Conservation (phyloP, 2,329 filamentous ascomycete genomes). For the Beauveria scarabaeidicola region DNA sequence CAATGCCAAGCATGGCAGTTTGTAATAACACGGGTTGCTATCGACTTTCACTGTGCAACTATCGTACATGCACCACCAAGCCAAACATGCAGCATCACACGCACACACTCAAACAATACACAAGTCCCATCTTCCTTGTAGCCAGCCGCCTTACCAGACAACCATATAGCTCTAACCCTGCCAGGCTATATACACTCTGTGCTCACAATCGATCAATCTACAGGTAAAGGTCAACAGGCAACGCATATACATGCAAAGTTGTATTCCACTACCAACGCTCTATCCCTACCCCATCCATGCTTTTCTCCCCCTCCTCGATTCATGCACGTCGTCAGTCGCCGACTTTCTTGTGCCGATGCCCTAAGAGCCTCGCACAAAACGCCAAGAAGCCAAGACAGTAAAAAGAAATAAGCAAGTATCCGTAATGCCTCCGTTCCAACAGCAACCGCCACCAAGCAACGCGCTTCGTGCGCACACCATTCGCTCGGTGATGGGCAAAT, state of each 20-base stretch:
- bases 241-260: neutral
- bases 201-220: too few relatives aligned
- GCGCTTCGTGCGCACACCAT: neutral
- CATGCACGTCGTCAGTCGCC: neutral
- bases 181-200: too few relatives aligned
- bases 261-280: slow-evolving; percentile 3
- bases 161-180: too few relatives aligned
- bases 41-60: too few relatives aligned
- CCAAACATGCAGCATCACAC: too few relatives aligned
- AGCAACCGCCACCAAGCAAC: neutral
- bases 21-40: too few relatives aligned
- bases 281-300: slow-evolving; percentile 8
- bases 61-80: too few relatives aligned
- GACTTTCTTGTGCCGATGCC: slow-evolving; percentile 1
- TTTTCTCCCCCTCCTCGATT: slow-evolving; percentile 1
- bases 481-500: neutral
- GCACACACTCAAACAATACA: too few relatives aligned
- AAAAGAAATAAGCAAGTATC: neutral
- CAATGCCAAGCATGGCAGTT: too few relatives aligned
- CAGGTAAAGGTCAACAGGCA: neutral
- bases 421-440: neutral
- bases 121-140: too few relatives aligned
- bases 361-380: slow-evolving; percentile 1
- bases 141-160: too few relatives aligned
- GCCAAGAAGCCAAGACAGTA: neutral